Percentiles rank a stretch among this genome's conserved stretches.
phyloP scores from a whole-genome alignment of 192 early-diverging fungal genomes.

The Coemansia sp. region DNA sequence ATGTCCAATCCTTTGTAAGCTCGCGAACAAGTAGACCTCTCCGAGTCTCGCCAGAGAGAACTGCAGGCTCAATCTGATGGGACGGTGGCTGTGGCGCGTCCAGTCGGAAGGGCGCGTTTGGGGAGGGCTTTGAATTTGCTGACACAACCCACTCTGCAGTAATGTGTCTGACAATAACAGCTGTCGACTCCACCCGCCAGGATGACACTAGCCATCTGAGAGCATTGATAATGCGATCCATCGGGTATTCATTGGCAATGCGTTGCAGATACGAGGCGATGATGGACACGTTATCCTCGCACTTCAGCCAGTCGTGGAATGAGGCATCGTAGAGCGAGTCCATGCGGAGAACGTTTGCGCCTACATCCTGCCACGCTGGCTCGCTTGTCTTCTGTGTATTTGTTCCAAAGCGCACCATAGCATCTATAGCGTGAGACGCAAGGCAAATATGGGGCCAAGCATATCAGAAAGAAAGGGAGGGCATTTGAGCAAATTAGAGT shows the following conservation, averaged over 20 bases:
- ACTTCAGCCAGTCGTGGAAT: constrained; percentile 73
- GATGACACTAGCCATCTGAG: constrained; percentile 72
- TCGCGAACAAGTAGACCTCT: constrained; percentile 54
- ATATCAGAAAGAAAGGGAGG: background rate
- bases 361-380: constrained; percentile 69
- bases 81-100: constrained; percentile 26
- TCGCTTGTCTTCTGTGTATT: constrained; percentile 52
- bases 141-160: constrained; percentile 64
- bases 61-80: constrained; percentile 29
- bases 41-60: constrained; percentile 46
- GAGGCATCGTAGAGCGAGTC: constrained; percentile 74
- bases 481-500: constrained; percentile 1
- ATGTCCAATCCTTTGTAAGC: constrained; percentile 55
- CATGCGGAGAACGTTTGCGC: constrained; percentile 70
- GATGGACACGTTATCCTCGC: constrained; percentile 71
- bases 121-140: constrained; percentile 40
- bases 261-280: constrained; percentile 69
- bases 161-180: constrained; percentile 65
- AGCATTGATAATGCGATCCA: constrained; percentile 72
- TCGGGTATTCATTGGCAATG: constrained; percentile 72
- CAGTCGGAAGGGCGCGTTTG: constrained; percentile 25
- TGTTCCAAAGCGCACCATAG: constrained; percentile 56
- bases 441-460: background rate
- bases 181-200: constrained; percentile 72
- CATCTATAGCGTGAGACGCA: constrained; percentile 28